phyloP scores from a whole-genome alignment of 768 basidiomycete genomes.

The Suillus alpinus region DNA sequence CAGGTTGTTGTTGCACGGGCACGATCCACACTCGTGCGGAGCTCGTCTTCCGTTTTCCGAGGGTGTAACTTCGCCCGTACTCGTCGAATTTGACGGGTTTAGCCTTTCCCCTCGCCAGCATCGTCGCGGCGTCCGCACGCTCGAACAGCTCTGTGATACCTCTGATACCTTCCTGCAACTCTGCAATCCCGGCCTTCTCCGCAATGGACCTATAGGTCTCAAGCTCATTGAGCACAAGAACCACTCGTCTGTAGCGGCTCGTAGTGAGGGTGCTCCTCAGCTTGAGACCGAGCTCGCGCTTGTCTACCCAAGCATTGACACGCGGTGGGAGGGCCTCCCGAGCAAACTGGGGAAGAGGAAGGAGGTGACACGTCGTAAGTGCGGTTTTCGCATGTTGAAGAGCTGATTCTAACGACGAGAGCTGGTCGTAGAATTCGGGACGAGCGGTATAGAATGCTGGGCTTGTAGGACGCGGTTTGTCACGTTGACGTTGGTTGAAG shows the following conservation, averaged over 20 bases:
- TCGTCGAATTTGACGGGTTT: conserved; percentile 65
- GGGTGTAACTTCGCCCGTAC: conserved; percentile 80
- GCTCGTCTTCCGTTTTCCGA: conserved; percentile 88
- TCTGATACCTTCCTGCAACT: conserved; percentile 49
- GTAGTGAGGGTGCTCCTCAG: conserved; percentile 64
- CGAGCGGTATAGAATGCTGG: conserved; percentile 85
- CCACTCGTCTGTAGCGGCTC: conserved; percentile 65
- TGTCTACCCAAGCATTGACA: conserved; percentile 66
- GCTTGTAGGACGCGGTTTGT: conserved; percentile 47
- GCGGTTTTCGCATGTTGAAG: conserved; percentile 53
- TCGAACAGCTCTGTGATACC: conserved; percentile 63
- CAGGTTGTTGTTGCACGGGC: conserved; percentile 37
- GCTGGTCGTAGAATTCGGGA: conserved; percentile 69
- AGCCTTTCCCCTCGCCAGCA: conserved; percentile 35
- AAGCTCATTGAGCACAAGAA: conserved; percentile 62
- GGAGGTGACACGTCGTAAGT: conserved; percentile 63
- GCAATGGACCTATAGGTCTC: conserved; percentile 63
- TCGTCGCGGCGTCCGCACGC: conserved; percentile 39
- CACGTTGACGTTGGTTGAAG: not conserved
- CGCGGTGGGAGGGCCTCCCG: conserved; percentile 55
- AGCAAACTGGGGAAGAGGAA: conserved; percentile 76
- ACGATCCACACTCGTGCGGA: conserved; percentile 94
- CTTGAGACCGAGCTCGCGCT: conserved; percentile 53
- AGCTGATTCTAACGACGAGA: conserved; percentile 64
- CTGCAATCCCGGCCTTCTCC: conserved; percentile 51